These are phyloP conservation scores for Daldinia concentrica DNA, from an alignment of 495 filamentous ascomycete species.

Conservation along the genomic window DNA sequence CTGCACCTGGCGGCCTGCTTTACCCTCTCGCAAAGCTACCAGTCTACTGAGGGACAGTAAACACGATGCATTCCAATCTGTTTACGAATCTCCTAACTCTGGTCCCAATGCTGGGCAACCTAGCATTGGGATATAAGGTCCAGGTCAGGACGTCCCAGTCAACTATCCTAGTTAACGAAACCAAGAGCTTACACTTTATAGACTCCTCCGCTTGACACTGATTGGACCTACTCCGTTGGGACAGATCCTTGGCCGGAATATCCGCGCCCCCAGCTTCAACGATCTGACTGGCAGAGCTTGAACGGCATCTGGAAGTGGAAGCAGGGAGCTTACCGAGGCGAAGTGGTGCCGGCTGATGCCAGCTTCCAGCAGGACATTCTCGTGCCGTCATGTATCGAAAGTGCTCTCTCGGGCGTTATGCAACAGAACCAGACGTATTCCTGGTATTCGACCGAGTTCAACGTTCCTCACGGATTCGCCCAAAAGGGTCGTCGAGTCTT, in stretches of 20 bases:
- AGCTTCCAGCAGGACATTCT: slow-evolving; percentile 60
- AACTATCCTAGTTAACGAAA: not conserved
- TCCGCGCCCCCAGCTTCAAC: slow-evolving; percentile 68
- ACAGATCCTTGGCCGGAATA: slow-evolving; percentile 73
- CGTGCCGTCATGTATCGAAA: slow-evolving; percentile 72
- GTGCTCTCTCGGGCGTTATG: slow-evolving; percentile 62
- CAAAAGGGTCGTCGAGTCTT: slow-evolving; percentile 51
- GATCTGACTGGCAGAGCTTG: slow-evolving; percentile 67
- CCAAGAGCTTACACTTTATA: slow-evolving; percentile 22
- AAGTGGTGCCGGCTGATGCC: slow-evolving; percentile 39
- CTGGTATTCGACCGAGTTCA: slow-evolving; percentile 69
- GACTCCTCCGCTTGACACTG: slow-evolving; percentile 63
- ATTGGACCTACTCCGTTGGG: slow-evolving; percentile 70
- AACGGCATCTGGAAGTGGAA: slow-evolving; percentile 75
- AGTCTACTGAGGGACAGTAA: slow-evolving; percentile 22
- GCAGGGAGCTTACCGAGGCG: slow-evolving; percentile 52
- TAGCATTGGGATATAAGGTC: slow-evolving; percentile 46
- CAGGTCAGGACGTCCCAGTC: slow-evolving; percentile 33
- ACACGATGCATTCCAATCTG: slow-evolving; percentile 26
- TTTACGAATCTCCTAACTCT: slow-evolving; percentile 30
- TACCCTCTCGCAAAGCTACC: slow-evolving; percentile 11
- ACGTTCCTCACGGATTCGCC: slow-evolving; percentile 58
- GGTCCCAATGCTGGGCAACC: slow-evolving; percentile 23
- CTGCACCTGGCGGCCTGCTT: slow-evolving; percentile 14
- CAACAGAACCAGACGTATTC: slow-evolving; percentile 59